These are phyloP conservation scores for Acanthamoeba triangularis DNA, from an alignment of 208 protist species.

Conservation along the genomic window DNA sequence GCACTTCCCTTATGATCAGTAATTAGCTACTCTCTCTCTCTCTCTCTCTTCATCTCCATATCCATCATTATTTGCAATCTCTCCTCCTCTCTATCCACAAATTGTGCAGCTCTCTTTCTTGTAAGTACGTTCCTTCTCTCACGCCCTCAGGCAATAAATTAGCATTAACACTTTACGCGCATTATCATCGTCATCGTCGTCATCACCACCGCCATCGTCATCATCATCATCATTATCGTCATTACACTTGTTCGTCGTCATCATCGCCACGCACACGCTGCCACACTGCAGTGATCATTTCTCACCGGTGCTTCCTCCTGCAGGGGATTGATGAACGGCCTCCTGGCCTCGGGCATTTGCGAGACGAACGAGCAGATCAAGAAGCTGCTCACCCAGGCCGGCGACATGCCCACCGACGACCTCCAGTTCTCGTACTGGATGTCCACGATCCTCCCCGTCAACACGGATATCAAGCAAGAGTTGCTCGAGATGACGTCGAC, in stretches of 20 bases:
- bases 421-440: conserved; percentile 32
- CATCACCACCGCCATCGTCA: neutral
- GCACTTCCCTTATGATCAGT: neutral
- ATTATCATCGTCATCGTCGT: neutral
- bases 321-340: conserved; percentile 6
- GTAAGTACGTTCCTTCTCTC: neutral
- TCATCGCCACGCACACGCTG: too few species aligned
- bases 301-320: neutral
- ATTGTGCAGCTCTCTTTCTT: neutral
- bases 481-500: conserved; percentile 59
- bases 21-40: neutral
- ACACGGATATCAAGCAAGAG: conserved; percentile 58
- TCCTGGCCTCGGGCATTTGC: conserved; percentile 1
- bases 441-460: conserved; percentile 21
- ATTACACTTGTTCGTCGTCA: too few species aligned
- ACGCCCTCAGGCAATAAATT: neutral
- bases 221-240: too few species aligned
- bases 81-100: neutral
- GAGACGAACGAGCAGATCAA: conserved; percentile 35
- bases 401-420: conserved; percentile 46
- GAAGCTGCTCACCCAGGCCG: neutral
- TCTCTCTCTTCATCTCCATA: neutral
- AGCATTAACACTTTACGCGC: neutral
- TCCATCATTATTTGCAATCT: neutral
- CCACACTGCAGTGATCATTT: neutral